phyloP scores from a whole-genome alignment of 2,329 filamentous ascomycete genomes.

The Ophiostoma ulmi region DNA sequence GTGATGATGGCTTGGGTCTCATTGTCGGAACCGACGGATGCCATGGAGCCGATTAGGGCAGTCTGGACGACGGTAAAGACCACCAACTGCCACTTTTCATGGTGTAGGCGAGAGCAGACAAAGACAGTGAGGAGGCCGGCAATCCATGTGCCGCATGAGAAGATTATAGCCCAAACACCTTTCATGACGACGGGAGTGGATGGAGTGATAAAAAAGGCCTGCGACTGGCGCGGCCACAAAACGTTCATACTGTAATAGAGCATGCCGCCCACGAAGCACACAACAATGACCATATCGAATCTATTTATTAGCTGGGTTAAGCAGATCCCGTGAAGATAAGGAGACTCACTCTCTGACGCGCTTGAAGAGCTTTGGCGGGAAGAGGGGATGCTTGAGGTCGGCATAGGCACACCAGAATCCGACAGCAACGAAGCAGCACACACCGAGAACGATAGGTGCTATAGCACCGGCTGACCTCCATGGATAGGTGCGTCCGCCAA shows the following conservation, averaged over 20 bases:
- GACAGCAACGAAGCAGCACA: conserved; percentile 32
- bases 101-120: conserved; percentile 33
- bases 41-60: conserved; percentile 36
- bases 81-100: conserved; percentile 38
- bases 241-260: conserved; percentile 35
- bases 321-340: neutral
- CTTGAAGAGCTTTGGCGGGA: conserved; percentile 33
- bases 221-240: conserved; percentile 34
- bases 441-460: conserved; percentile 31
- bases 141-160: conserved; percentile 33
- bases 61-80: conserved; percentile 35
- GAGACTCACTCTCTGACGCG: conserved; percentile 23
- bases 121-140: conserved; percentile 32
- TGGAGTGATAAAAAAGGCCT: conserved; percentile 40
- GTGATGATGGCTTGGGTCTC: conserved; percentile 36
- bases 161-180: conserved; percentile 32
- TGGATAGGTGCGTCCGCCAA: neutral
- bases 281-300: conserved; percentile 32
- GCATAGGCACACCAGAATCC: conserved; percentile 32
- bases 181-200: conserved; percentile 27
- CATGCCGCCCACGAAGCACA: conserved; percentile 34
- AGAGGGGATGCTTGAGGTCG: conserved; percentile 31
- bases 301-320: neutral
- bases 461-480: conserved; percentile 18
- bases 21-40: conserved; percentile 33